Conservation (phyloP, 352 stramenopile species). For the Phytophthora hybrid region DNA sequence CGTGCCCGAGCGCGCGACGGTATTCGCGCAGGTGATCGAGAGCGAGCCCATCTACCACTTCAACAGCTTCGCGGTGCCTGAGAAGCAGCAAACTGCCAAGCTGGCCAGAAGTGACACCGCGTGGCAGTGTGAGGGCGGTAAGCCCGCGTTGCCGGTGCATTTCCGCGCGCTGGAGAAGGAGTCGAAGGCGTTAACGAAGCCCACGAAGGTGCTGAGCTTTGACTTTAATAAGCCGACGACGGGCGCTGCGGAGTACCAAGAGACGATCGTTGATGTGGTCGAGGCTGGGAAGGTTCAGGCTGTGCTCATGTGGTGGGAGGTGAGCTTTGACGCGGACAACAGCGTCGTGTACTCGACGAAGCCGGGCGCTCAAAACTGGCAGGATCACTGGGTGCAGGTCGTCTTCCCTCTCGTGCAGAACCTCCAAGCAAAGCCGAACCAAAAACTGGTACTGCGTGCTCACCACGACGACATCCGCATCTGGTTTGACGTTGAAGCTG, state of each 20-base stretch:
- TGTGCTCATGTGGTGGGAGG: conserved; percentile 85
- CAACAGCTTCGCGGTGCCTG: conserved; percentile 58
- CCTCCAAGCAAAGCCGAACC: conserved; percentile 28
- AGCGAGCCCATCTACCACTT: conserved; percentile 74
- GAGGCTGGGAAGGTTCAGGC: conserved; percentile 58
- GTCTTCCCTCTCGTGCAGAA: conserved; percentile 66
- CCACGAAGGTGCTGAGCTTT: conserved; percentile 62
- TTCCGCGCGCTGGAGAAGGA: conserved; percentile 52
- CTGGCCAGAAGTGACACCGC: conserved; percentile 65
- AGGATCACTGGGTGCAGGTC: conserved; percentile 87
- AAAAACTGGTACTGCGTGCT: conserved; percentile 56
- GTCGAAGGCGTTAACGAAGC: conserved; percentile 52
- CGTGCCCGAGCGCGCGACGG: conserved; percentile 69
- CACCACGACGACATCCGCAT: conserved; percentile 81
- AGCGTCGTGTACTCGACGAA: conserved; percentile 73
- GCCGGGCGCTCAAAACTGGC: conserved; percentile 76
- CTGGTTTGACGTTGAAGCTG: conserved; percentile 74
- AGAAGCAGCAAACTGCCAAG: conserved; percentile 38
- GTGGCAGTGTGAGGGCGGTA: conserved; percentile 67
- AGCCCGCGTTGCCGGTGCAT: conserved; percentile 75
- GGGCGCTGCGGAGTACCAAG: conserved; percentile 36
- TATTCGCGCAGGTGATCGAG: conserved; percentile 79
- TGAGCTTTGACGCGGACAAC: conserved; percentile 67
- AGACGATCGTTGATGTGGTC: conserved; percentile 50
- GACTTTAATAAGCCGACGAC: conserved; percentile 63